A percentile compares a stretch with the other conserved stretches of the same genome.
Conservation (phyloP, 2,329 filamentous ascomycete species). For the Curvularia verruculosa region DNA sequence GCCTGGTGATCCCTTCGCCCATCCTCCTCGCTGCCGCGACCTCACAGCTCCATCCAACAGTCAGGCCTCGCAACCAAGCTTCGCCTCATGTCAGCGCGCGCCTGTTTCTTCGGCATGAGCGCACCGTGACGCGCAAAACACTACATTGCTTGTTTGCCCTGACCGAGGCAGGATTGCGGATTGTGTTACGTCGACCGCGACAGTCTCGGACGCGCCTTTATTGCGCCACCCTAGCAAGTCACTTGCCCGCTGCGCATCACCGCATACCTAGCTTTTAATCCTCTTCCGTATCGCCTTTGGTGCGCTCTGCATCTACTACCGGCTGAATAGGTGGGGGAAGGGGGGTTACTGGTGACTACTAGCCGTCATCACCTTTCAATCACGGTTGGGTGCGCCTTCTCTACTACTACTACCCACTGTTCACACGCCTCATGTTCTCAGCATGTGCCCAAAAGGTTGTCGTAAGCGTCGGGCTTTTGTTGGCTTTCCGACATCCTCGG, state of each 20-base stretch:
- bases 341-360: background rate
- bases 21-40: constrained; percentile 7
- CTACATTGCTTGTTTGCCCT: background rate
- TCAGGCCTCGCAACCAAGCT: background rate
- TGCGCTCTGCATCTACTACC: constrained; percentile 4
- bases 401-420: background rate
- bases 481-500: constrained; percentile 3
- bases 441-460: background rate
- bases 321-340: constrained; percentile 2
- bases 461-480: background rate
- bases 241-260: constrained; percentile 2
- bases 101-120: background rate
- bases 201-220: background rate
- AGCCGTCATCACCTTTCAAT: constrained; percentile 1
- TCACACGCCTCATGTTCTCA: background rate
- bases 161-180: background rate
- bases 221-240: background rate
- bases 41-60: background rate
- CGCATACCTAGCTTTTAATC: constrained; percentile 5
- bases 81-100: constrained; percentile 1
- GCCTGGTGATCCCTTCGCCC: background rate
- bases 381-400: constrained; percentile 1
- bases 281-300: constrained; percentile 2
- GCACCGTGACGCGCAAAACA: background rate
- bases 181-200: background rate